These are phyloP conservation scores for Auricularia auricula-judae DNA, from an alignment of 768 basidiomycete genomes.

Conservation along the genomic window DNA sequence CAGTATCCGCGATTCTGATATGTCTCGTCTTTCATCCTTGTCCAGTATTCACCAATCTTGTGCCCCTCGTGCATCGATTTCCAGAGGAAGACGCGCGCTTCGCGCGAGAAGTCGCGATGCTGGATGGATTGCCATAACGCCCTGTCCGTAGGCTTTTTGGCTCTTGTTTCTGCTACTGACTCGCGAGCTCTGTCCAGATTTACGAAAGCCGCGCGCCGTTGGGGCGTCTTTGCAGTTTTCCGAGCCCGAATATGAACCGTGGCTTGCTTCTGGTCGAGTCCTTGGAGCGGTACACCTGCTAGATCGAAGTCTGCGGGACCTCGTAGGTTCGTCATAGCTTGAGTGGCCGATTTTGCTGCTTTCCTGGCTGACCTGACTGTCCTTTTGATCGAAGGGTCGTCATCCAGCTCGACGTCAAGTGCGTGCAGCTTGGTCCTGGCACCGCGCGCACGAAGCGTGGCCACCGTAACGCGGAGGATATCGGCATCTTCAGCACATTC, in stretches of 20 bases:
- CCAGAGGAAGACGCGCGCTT: not conserved
- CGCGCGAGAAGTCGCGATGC: not conserved
- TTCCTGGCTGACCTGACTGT: not conserved
- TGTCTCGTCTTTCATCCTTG: not conserved
- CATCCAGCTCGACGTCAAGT: not conserved
- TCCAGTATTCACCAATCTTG: not conserved
- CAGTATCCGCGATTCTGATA: not conserved
- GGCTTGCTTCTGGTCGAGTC: not conserved
- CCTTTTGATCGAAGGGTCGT: not conserved
- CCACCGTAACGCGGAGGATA: not conserved
- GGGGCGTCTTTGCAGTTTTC: not conserved
- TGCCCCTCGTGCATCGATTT: not conserved
- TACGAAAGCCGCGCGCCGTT: not conserved
- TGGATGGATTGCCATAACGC: not conserved
- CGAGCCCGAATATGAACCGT: not conserved
- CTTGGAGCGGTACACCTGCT: not conserved
- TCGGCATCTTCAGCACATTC: not conserved
- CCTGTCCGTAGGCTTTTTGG: not conserved
- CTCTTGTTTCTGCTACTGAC: not conserved
- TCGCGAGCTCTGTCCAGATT: not conserved
- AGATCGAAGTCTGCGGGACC: not conserved
- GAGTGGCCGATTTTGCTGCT: not conserved
- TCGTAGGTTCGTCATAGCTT: not conserved
- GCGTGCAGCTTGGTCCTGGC: not conserved
- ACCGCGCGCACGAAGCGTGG: not conserved